These are phyloP conservation scores for Medicago truncatula DNA, from an alignment of 306 rosid species.

Conservation along the genomic window MtrunA17r5.0-ANR NC_053045.1:2237001-2237500, in stretches of 20 bases:
- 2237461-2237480: constrained; percentile 5
- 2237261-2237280: constrained; percentile 16
- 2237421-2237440: constrained; percentile 15
- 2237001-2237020: not conserved
- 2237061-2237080: not conserved
- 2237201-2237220: not conserved
- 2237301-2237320: constrained; percentile 69
- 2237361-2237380: constrained; percentile 85
- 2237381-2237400: constrained; percentile 54
- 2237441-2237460: constrained; percentile 24
- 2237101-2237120: not conserved
- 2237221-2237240: constrained; percentile 19
- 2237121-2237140: not conserved
- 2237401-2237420: constrained; percentile 32
- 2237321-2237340: constrained; percentile 80
- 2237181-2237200: not conserved
- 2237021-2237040: not conserved
- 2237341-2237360: constrained; percentile 88
- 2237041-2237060: not conserved
- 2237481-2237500: too few species aligned
- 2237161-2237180: not conserved
- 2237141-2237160: not conserved
- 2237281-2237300: not conserved
- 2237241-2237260: not conserved
- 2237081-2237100: not conserved